These are phyloP conservation scores for Friedmanniomyces endolithicus DNA, from an alignment of 495 filamentous ascomycete genomes.

Conservation along the genomic window DNA sequence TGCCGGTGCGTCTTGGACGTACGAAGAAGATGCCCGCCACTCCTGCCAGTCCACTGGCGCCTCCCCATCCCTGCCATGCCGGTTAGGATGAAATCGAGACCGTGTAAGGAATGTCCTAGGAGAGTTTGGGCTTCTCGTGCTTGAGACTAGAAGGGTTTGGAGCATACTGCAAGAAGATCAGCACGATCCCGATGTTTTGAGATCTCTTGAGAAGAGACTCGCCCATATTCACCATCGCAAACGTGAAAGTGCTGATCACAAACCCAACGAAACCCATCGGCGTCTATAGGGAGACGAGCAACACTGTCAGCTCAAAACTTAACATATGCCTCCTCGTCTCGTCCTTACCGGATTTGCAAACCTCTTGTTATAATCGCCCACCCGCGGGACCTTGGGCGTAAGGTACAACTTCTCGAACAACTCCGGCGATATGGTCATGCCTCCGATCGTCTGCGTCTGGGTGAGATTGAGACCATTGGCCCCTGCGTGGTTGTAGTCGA, in stretches of 20 bases:
- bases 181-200: too few species aligned
- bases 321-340: too few species aligned
- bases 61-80: too few species aligned
- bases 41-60: constrained; percentile 34
- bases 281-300: constrained; percentile 19
- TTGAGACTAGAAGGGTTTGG: too few species aligned
- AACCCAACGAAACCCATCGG: constrained; percentile 45
- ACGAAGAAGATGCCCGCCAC: constrained; percentile 34
- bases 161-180: too few species aligned
- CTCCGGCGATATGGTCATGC: constrained; percentile 34
- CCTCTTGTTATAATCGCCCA: constrained; percentile 36
- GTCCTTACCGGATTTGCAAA: constrained; percentile 36
- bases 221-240: constrained; percentile 39
- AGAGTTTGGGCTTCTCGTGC: too few species aligned
- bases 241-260: constrained; percentile 35
- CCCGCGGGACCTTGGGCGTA: constrained; percentile 39
- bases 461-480: constrained; percentile 2
- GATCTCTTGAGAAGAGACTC: too few species aligned
- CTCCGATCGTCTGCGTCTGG: constrained; percentile 8
- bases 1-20: too few species aligned
- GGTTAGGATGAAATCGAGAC: too few species aligned
- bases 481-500: background rate
- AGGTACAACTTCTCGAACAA: constrained; percentile 48
- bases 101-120: too few species aligned
- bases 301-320: too few species aligned